Evolutionary conservation across 164 flowering plant species (phyloP).

Genomic region (Dillenia suffruticosa): DNA sequence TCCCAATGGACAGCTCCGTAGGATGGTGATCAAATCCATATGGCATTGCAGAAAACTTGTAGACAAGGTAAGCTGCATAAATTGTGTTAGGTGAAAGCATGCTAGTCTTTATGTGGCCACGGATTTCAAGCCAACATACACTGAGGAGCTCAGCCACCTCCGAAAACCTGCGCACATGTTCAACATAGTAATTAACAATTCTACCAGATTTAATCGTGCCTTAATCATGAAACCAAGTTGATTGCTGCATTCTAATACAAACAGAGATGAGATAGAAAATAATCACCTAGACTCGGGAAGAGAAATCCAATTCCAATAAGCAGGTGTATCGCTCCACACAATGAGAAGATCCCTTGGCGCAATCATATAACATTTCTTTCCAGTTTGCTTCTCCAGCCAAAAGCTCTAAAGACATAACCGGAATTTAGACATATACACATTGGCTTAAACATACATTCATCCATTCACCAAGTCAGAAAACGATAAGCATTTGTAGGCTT

Average conservation of each 20-base stretch:
- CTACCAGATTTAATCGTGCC: too few relatives aligned
- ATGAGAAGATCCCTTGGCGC: conserved; percentile 39
- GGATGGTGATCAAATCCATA: conserved; percentile 16
- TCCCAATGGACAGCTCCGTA: conserved; percentile 14
- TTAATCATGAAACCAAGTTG: too few relatives aligned
- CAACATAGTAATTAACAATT: background rate
- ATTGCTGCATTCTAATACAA: background rate
- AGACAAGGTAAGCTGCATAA: conserved; percentile 33
- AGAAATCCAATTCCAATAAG: conserved; percentile 44
- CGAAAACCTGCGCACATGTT: conserved; percentile 22
- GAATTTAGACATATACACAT: too few relatives aligned
- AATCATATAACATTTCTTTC: conserved; percentile 59
- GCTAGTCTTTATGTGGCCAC: conserved; percentile 20
- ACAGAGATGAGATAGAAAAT: background rate
- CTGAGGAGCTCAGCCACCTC: conserved; percentile 33
- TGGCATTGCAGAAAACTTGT: conserved; percentile 5
- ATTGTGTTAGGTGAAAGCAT: conserved; percentile 24
- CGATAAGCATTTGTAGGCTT: too few relatives aligned
- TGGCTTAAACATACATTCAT: too few relatives aligned
- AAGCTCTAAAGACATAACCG: conserved; percentile 32
- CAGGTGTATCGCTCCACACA: conserved; percentile 40
- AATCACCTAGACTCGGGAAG: conserved; percentile 29
- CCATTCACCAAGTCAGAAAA: too few relatives aligned
- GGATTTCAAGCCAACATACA: conserved; percentile 43
- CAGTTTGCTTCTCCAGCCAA: conserved; percentile 39